phyloP scores from a whole-genome alignment of 2,329 filamentous ascomycete species.

The Pseudogymnoascus sp. region DNA sequence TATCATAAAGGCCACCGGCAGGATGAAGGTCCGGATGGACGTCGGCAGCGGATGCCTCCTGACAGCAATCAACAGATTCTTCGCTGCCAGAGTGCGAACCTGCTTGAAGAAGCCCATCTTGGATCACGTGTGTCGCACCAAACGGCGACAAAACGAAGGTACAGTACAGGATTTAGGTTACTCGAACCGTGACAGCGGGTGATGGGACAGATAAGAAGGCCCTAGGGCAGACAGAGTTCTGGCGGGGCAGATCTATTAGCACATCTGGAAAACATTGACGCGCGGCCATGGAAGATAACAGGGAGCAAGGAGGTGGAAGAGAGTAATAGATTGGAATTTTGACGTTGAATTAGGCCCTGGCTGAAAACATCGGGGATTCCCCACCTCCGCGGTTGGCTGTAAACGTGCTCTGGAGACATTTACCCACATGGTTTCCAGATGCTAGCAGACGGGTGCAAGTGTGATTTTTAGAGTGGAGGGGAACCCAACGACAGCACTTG shows the following conservation, averaged over 20 bases:
- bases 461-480: background rate
- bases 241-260: background rate
- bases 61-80: constrained; percentile 51
- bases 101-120: constrained; percentile 45
- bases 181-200: background rate
- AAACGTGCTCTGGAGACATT: background rate
- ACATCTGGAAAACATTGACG: background rate
- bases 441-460: background rate
- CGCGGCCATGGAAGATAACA: background rate
- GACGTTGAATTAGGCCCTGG: constrained; percentile 13
- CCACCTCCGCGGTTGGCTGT: background rate
- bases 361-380: background rate
- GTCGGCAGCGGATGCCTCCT: constrained; percentile 45
- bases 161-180: background rate
- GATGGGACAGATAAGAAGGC: constrained; percentile 1
- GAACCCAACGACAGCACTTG: background rate
- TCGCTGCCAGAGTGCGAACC: constrained; percentile 48
- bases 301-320: constrained; percentile 37
- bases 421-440: background rate
- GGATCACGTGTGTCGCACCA: background rate
- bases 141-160: background rate
- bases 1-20: constrained; percentile 49
- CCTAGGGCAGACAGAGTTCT: background rate
- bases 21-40: constrained; percentile 46
- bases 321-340: constrained; percentile 18